phyloP scores from a whole-genome alignment of 2,329 filamentous ascomycete species.

The Calonectria multiphialidica region DNA sequence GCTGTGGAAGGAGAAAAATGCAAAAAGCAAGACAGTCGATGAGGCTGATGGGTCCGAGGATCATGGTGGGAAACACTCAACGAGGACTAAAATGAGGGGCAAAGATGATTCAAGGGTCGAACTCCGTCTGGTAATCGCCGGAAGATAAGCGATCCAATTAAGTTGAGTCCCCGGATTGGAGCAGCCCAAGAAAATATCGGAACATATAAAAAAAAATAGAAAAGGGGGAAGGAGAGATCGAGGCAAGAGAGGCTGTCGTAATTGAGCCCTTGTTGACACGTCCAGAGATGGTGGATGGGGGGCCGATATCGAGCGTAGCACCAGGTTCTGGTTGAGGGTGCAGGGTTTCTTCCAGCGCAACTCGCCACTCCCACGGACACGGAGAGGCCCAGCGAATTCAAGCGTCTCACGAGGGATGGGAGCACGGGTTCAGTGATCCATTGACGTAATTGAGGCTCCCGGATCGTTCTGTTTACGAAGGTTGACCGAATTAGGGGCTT shows the following conservation, averaged over 20 bases:
- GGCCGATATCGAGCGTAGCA: slow-evolving; percentile 5
- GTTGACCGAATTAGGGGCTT: background rate
- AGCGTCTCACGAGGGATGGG: background rate
- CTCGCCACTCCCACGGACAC: background rate
- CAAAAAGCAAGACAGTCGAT: slow-evolving; percentile 82
- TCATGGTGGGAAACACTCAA: slow-evolving; percentile 64
- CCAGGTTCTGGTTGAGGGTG: background rate
- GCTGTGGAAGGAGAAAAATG: slow-evolving; percentile 76
- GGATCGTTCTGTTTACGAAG: background rate
- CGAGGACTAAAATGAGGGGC: slow-evolving; percentile 5
- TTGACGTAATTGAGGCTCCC: slow-evolving; percentile 9
- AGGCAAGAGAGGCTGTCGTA: background rate
- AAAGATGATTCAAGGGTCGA: slow-evolving; percentile 19
- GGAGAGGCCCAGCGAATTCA: background rate
- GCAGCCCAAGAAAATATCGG: background rate
- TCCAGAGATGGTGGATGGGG: background rate
- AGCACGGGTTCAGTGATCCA: background rate
- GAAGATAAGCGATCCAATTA: background rate
- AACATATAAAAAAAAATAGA: background rate
- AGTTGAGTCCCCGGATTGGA: background rate
- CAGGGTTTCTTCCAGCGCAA: background rate
- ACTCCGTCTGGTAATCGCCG: background rate
- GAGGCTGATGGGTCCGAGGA: slow-evolving; percentile 79
- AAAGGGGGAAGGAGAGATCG: background rate
- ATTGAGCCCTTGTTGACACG: background rate